A percentile compares a stretch with the other conserved stretches of the same genome.
phyloP scores from a whole-genome alignment of 352 stramenopile genomes.

The Pythium aphanidermatum region DNA sequence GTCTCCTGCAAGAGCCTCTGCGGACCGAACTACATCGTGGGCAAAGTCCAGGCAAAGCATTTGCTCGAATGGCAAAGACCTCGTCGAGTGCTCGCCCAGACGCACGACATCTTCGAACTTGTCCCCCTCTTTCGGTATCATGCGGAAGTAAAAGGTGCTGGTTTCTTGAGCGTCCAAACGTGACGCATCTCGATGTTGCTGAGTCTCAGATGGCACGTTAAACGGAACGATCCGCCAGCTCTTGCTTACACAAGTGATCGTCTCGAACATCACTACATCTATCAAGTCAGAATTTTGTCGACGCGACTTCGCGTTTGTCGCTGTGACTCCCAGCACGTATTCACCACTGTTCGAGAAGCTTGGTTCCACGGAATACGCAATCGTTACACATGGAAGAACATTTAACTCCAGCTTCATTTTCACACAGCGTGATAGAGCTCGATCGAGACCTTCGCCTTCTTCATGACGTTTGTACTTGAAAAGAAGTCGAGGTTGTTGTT shows the following conservation, averaged over 20 bases:
- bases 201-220: neutral
- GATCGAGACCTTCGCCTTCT: constrained; percentile 16
- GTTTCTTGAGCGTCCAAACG: constrained; percentile 59
- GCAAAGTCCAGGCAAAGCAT: constrained; percentile 78
- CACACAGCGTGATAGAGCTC: constrained; percentile 25
- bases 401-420: constrained; percentile 57
- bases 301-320: constrained; percentile 45
- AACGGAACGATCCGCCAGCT: constrained; percentile 57
- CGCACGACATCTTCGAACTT: too few relatives aligned
- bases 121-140: constrained; percentile 28
- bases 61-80: constrained; percentile 44
- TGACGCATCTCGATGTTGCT: neutral
- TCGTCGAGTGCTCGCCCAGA: neutral
- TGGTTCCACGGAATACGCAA: constrained; percentile 62
- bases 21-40: constrained; percentile 30
- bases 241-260: constrained; percentile 57
- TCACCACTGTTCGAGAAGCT: constrained; percentile 57
- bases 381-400: constrained; percentile 47
- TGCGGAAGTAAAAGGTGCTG: constrained; percentile 76
- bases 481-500: constrained; percentile 43
- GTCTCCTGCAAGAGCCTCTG: constrained; percentile 11
- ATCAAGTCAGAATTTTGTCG: constrained; percentile 6
- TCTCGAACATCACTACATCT: constrained; percentile 37
- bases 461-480: constrained; percentile 57
- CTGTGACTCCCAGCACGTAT: constrained; percentile 70